Base-by-base conservation (phyloP, 352 stramenopile species). In the Phytophthora multivora region DNA sequence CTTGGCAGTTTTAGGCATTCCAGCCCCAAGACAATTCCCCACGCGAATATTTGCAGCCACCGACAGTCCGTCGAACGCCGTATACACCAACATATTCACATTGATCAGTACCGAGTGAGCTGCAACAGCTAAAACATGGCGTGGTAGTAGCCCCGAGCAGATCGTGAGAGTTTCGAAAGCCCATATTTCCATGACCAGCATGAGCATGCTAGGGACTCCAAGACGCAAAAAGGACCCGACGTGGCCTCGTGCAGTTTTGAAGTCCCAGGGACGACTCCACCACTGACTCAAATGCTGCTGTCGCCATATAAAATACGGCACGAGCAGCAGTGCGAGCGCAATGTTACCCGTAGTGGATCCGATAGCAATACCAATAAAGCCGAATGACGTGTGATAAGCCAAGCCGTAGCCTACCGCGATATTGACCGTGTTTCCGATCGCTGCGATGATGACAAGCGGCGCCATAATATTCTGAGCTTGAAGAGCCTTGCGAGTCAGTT, bases 401-500 rank as follows among this genome's bases (percentile, higher is more conserved):
- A 96, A 60, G 28, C 77, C 77, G 51, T 81, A 86, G 1, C 83
- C 88, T 2, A 72, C 45, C 5, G 45, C 61, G 38, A 87, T 50
- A 51, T 86, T 91, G 33, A 95, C 78, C n/a, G 88, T 15, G 49
- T 90, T 89, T 42, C 70, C 72, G 26, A 80, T 51, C 13, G 86
- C 51, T 10, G 79, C 76, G n/a, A 90, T 79, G 42, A 82, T 55
- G n/a, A 94, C 72, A 68, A 94, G 77, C 7, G 86, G 86, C 6
- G 68, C 53, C 40, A 89, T 70, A 48, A 93, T 82, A 56, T 90
- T 89, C 48, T 91, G 76, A 2, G 88, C 75, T 47, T 93, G 81
- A 7, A 87, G 69, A 12, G 87, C 68, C 45, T 93, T 93, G 28
- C 85, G 75, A 5, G 91, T 46, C 21, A 94, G 63, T 61, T 95